phyloP scores from a whole-genome alignment of 1,284 basidiomycete species.

The Papiliotrema flavescens region DNA sequence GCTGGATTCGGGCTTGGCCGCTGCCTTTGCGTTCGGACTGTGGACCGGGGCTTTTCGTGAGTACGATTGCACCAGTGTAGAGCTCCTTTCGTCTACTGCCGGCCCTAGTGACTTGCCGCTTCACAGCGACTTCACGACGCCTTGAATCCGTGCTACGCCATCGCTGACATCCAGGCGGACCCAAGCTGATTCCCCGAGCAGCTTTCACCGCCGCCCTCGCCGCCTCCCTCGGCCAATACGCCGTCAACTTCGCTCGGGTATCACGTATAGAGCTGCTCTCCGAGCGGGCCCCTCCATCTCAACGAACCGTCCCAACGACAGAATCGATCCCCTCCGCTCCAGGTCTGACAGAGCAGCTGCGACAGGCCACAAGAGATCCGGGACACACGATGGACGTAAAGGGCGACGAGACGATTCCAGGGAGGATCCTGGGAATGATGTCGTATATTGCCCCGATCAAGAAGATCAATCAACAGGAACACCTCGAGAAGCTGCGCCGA shows the following conservation, averaged over 20 bases:
- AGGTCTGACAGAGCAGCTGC: background rate
- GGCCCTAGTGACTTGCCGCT: too few species aligned
- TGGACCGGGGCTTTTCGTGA: conserved; percentile 13
- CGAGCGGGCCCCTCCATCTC: background rate
- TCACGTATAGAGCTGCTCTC: conserved; percentile 29
- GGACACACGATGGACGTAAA: background rate
- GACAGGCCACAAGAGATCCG: background rate
- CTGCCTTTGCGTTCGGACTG: conserved; percentile 29
- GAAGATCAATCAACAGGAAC: conserved; percentile 40
- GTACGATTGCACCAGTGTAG: too few species aligned
- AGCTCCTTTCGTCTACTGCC: conserved; percentile 20
- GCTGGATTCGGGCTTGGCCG: conserved; percentile 36
- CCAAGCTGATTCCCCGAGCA: conserved; percentile 25
- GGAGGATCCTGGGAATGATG: conserved; percentile 27
- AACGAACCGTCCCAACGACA: background rate
- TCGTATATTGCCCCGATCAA: conserved; percentile 34
- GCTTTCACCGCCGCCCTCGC: conserved; percentile 34
- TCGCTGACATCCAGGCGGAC: conserved; percentile 22
- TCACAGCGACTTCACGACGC: background rate
- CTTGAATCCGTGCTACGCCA: background rate
- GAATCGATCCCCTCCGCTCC: too few species aligned
- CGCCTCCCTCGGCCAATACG: conserved; percentile 30
- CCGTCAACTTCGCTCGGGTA: conserved; percentile 32
- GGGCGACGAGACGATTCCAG: background rate
- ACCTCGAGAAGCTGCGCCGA: conserved; percentile 30